Evolutionary conservation across 345 rosid species (phyloP), one percentile per base, ranked within the genome.

Genomic region (Arabidopsis arenosa): DNA sequence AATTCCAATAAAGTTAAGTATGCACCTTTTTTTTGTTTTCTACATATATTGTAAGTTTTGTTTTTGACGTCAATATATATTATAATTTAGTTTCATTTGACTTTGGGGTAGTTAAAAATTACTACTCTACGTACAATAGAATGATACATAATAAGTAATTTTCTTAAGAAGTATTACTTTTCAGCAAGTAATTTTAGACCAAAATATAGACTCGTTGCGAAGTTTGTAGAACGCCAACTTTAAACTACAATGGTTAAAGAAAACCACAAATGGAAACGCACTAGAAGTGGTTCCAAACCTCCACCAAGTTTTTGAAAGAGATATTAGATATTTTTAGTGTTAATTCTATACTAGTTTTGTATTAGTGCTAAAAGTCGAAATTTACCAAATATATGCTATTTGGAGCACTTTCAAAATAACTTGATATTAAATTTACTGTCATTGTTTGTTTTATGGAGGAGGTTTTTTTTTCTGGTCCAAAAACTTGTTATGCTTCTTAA

Each of bases 301-400:
- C 48, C 7, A 44, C 48, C 17, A 44, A 41, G n/a, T 41, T 44
- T 44, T 44, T 44, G 2, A 1, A 44, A 13, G 13, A 14, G 26
- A 44, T 13, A 5, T 44, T 44, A 2, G 21, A 45, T 6, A 45
- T 4, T n/a, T 45, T 45, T 45, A n/a, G 18, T n/a, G 51, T n/a
- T 45, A 45, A 49, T 49, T 23, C 13, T 54, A 5, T 40, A 40
- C 52, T 55, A 15, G 53, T 55, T 39, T 68, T 68, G 40, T 54
- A 17, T 68, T 54, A 28, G 53, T 54, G 73, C 23, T 39, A 37
- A 23, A 68, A 28, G 2, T 30, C 7, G 8, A 68, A 21, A 9
- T 41, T 41, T 54, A 41, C 49, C 51, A 54, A 9, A 51, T 17
- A 68, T 26, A 40, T 68, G 53, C 40, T 68, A 54, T 13, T 9